These are phyloP conservation scores for Fomitopsis schrenkii DNA, from an alignment of 1,284 basidiomycete species.

Conservation along the genomic window DNA sequence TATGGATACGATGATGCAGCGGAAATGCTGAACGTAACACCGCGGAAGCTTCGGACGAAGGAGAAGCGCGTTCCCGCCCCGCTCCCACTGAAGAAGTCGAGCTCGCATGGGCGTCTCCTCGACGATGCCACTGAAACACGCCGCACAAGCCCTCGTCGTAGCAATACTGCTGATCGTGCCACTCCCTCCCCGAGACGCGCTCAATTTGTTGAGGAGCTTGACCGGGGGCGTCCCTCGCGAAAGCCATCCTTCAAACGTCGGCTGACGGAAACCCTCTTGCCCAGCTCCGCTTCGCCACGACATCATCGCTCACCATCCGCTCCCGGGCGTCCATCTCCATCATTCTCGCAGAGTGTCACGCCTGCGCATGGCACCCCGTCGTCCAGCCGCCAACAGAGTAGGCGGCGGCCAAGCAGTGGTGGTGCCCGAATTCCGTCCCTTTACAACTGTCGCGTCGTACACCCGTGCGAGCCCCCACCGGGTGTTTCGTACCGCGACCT, in stretches of 20 bases:
- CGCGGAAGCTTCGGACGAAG: slow-evolving; percentile 31
- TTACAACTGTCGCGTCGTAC: slow-evolving; percentile 63
- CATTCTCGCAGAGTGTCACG: slow-evolving; percentile 14
- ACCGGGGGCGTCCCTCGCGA: slow-evolving; percentile 38
- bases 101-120: slow-evolving; percentile 30
- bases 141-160: slow-evolving; percentile 19
- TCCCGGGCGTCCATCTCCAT: slow-evolving; percentile 13
- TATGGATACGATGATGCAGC: slow-evolving; percentile 6
- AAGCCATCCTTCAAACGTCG: slow-evolving; percentile 44
- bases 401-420: slow-evolving; percentile 31
- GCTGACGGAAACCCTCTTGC: slow-evolving; percentile 41
- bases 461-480: slow-evolving; percentile 58
- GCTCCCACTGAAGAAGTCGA: slow-evolving; percentile 30
- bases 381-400: slow-evolving; percentile 37
- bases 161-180: not conserved
- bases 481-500: slow-evolving; percentile 65
- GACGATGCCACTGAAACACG: slow-evolving; percentile 17
- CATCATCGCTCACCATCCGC: slow-evolving; percentile 27
- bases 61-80: slow-evolving; percentile 37
- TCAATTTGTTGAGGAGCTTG: slow-evolving; percentile 23
- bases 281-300: slow-evolving; percentile 14
- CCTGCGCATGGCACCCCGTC: slow-evolving; percentile 13
- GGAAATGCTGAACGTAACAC: slow-evolving; percentile 1
- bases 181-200: slow-evolving; percentile 10
- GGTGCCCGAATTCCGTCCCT: slow-evolving; percentile 32